Conservation (phyloP, 805 yeast genomes). For the Sugiyamaella mastotermitis region DNA sequence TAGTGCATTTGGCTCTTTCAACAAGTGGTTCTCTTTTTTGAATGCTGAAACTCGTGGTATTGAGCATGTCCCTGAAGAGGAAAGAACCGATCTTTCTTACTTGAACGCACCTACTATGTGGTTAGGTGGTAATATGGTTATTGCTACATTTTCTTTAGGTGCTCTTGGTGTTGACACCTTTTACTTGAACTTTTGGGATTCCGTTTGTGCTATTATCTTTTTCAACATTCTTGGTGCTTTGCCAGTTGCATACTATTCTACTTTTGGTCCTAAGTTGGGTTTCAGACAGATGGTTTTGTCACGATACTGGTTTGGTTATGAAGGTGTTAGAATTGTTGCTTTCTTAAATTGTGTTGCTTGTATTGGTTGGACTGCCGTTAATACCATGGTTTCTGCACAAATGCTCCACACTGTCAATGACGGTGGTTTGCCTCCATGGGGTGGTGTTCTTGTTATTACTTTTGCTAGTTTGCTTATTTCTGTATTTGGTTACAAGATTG, state of each 20-base stretch:
- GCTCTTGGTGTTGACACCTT: constrained; percentile 59
- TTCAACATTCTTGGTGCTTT: constrained; percentile 67
- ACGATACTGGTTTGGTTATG: constrained; percentile 70
- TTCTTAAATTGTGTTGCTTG: constrained; percentile 75
- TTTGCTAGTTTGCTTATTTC: constrained; percentile 62
- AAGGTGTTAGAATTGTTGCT: constrained; percentile 70
- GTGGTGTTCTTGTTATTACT: constrained; percentile 73
- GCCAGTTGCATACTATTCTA: constrained; percentile 78
- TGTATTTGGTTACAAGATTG: constrained; percentile 76
- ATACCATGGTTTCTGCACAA: constrained; percentile 85
- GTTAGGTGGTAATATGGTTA: constrained; percentile 84
- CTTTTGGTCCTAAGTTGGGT: constrained; percentile 79
- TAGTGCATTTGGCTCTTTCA: constrained; percentile 7
- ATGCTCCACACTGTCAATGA: constrained; percentile 69
- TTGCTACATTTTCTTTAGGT: constrained; percentile 79
- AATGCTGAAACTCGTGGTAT: constrained; percentile 64
- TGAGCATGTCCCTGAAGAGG: constrained; percentile 73
- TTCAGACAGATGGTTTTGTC: constrained; percentile 83
- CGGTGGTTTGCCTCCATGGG: constrained; percentile 76
- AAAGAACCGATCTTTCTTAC: constrained; percentile 61
- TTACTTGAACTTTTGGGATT: constrained; percentile 67
- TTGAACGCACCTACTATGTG: constrained; percentile 80
- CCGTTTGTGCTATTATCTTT: constrained; percentile 60
- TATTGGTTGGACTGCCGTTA: constrained; percentile 94
- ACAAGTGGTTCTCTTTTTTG: constrained; percentile 9